Evolutionary conservation across 1,284 basidiomycete species (phyloP).

Genomic region (Cryptococcus amylolentus): DNA sequence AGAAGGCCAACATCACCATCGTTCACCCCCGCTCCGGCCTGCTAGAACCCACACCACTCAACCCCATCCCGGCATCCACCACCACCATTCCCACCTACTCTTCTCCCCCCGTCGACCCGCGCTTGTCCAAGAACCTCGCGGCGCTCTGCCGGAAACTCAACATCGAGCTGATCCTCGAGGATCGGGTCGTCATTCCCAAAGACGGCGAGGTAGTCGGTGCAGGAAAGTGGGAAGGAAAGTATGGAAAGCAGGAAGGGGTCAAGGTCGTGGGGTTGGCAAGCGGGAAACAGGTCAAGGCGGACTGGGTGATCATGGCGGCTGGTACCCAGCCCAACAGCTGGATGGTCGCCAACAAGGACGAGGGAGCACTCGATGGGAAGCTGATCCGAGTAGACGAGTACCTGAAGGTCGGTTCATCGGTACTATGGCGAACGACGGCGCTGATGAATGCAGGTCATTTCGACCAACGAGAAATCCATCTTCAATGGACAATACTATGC

Average conservation of each 20-base stretch:
- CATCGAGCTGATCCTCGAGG: constrained; percentile 40
- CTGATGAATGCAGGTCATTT: constrained; percentile 23
- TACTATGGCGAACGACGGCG: background rate
- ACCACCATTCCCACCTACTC: constrained; percentile 11
- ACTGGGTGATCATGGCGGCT: constrained; percentile 43
- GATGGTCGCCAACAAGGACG: constrained; percentile 32
- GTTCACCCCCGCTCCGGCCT: constrained; percentile 24
- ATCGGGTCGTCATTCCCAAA: constrained; percentile 37
- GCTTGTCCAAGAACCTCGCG: constrained; percentile 30
- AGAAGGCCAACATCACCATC: constrained; percentile 36
- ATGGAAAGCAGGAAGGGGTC: constrained; percentile 17
- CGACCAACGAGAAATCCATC: constrained; percentile 16
- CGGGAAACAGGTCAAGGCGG: constrained; percentile 47
- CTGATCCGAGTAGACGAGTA: constrained; percentile 26
- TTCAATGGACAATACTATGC: constrained; percentile 37
- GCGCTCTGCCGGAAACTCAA: constrained; percentile 32
- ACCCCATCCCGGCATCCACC: background rate
- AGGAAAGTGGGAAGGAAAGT: constrained; percentile 26
- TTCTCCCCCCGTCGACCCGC: constrained; percentile 19
- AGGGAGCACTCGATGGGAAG: background rate
- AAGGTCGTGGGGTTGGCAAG: constrained; percentile 13
- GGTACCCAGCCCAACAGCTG: constrained; percentile 48
- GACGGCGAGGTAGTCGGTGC: background rate
- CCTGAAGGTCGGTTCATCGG: constrained; percentile 15
- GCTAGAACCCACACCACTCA: constrained; percentile 20